phyloP scores from a whole-genome alignment of 2,329 filamentous ascomycete genomes.

The Neofusicoccum parvum region DNA sequence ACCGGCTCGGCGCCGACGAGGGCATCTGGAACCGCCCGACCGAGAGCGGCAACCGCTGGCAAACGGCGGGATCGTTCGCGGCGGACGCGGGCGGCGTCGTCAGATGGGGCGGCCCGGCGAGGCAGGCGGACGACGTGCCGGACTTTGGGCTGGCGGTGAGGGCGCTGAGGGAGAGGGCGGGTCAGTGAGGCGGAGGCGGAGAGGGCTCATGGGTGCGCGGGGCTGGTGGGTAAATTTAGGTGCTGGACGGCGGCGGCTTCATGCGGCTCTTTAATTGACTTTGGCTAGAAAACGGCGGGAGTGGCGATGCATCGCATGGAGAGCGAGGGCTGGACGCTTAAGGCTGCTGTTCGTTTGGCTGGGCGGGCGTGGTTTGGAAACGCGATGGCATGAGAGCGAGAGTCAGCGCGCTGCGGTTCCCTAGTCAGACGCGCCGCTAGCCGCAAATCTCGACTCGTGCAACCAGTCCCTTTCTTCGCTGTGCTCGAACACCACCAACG shows the following conservation, averaged over 20 bases:
- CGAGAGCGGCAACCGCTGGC: conserved; percentile 69
- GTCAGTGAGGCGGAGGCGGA: neutral
- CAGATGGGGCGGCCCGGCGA: conserved; percentile 53
- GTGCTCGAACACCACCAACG: neutral
- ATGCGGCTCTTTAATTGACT: neutral
- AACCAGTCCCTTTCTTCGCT: neutral
- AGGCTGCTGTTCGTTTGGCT: neutral
- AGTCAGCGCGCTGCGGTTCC: conserved; percentile 2
- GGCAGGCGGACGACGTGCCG: conserved; percentile 56
- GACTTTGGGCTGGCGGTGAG: conserved; percentile 54
- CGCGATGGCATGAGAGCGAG: neutral
- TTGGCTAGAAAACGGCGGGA: neutral
- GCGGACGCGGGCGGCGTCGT: conserved; percentile 57
- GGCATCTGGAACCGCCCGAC: conserved; percentile 67
- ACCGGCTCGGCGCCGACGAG: conserved; percentile 61
- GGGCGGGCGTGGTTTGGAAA: neutral
- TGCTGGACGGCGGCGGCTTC: too few species aligned
- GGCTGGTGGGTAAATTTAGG: neutral
- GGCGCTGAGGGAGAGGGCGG: conserved; percentile 18
- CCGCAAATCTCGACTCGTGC: neutral
- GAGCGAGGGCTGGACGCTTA: neutral
- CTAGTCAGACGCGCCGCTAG: neutral
- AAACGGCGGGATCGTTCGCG: conserved; percentile 67
- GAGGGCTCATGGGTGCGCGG: neutral
- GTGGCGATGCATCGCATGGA: neutral